Conservation (phyloP, 805 yeast genomes). For the Starmerella floricola region DNA sequence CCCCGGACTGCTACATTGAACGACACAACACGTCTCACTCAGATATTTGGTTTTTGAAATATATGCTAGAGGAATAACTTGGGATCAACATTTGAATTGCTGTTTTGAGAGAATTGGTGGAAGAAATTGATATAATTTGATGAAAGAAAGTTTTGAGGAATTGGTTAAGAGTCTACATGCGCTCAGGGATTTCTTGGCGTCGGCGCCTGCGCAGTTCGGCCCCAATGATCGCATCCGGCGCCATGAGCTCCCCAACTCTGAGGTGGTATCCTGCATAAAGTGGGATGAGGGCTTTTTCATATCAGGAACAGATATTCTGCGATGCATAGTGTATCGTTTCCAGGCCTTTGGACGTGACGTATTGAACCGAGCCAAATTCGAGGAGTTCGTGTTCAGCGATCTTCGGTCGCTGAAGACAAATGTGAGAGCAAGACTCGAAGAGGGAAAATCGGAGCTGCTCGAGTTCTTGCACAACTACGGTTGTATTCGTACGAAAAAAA, state of each 20-base stretch:
- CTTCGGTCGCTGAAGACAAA: constrained; percentile 70
- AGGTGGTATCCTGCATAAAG: constrained; percentile 84
- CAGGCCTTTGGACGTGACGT: constrained; percentile 81
- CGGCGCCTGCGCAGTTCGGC: constrained; percentile 94
- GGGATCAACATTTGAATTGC: background rate
- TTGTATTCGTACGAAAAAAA: constrained; percentile 87
- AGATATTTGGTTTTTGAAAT: background rate
- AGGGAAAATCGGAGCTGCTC: constrained; percentile 73
- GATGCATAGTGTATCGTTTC: constrained; percentile 79
- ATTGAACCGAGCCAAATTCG: constrained; percentile 81
- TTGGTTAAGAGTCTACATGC: constrained; percentile 10
- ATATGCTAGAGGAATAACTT: background rate
- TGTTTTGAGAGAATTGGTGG: background rate
- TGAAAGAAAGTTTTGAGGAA: background rate
- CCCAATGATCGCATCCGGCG: constrained; percentile 76
- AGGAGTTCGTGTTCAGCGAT: constrained; percentile 91
- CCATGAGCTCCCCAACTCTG: constrained; percentile 74
- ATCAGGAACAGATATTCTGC: constrained; percentile 92
- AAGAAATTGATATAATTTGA: background rate
- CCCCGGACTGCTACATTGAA: no score
- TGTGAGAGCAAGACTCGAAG: constrained; percentile 73
- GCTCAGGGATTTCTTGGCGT: constrained; percentile 69
- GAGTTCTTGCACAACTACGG: constrained; percentile 74
- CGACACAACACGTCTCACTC: no score
- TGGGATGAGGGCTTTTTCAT: constrained; percentile 86